Evolutionary conservation across 2,329 filamentous ascomycete genomes (phyloP), one percentile per base, ranked within the genome.

Genomic region (Thermothelomyces thermophilus): DNA sequence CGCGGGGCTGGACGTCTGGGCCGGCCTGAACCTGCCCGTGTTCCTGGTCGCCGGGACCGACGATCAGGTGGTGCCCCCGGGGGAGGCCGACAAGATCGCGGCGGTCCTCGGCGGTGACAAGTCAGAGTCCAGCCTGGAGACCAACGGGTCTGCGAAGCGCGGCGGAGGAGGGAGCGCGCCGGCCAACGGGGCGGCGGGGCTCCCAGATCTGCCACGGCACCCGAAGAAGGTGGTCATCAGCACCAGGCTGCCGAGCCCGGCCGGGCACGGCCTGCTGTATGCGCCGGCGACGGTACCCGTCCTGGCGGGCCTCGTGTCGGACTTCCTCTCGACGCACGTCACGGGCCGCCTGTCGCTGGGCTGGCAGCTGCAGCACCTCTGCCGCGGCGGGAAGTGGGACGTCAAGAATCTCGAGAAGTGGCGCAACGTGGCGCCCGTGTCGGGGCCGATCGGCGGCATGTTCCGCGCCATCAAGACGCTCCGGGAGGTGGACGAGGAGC

Each of bases 341-440:
- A 90, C 90, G 9, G 76, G 82, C 9, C 82, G 90, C 8, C 77
- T 96, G 13, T 87, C 83, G 1, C 79, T 91, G 24, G 87, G 85
- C 37, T 97, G 91, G 90, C 91, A 97, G 67, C 74, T 97, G 14
- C 86, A 91, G 60, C 85, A 93, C 61, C 80, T 97, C 20, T 88
- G 86, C 2, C 88, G 86, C 1, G 87, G 90, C 58, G 90, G 90
- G 3, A 97, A 97, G 70, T 97, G 91, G 91, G 91, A 96, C 63
- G 89, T 97, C 58, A 97, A 97, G 70, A 97, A 97, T 62, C 75
- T 96, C 10, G 82, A 79, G 52, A 97, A 97, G 64, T 97, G 91
- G 91, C 79, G 87, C 65, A 82, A 81, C 16, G 86, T 94, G 1
- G 68, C 73, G 1, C 86, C 90, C 0, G 87, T 95, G 1, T 94